Base-by-base conservation (phyloP, 371 early-diverging fungal genomes). In the Mucor ambiguus region DNA sequence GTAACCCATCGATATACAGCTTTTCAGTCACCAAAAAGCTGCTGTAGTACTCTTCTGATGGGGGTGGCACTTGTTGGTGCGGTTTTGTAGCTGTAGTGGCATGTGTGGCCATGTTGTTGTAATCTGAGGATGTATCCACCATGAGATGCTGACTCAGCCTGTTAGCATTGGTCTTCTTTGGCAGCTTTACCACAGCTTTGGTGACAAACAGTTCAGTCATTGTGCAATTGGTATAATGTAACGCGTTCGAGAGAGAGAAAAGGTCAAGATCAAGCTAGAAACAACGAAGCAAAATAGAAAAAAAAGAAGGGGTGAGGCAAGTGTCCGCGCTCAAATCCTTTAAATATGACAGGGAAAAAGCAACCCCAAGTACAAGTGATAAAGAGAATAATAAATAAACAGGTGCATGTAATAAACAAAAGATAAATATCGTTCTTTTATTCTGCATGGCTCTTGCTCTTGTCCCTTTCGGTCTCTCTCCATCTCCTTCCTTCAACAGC, bases 1-100 rank as follows among this genome's bases (percentile, higher is more conserved):
- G 66, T 24, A 76, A 56, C 18, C 61, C 55, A 44, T 77, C 73
- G 49, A 77, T 28, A 24, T 71, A 63, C 35, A 66, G 22, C 32
- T 48, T 62, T 11, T 71, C 71, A n/a, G 58, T 44, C 22, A 70
- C 70, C n/a, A 70, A 33, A 57, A 49, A 62, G 16, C 6, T 52
- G 16, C 26, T 28, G 16, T 52, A 28, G 28, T 56, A 43, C 37
- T 61, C n/a, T 61, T 41, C 46, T 14, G 18, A 52, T 0, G 28
- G 9, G 24, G 52, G 52, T 2, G 52, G 28, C 11, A 28, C 56
- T 56, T 37, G 32, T n/a, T 38, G 49, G 7, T 60, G 59, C 3
- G 60, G 43, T 41, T 29, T 60, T 49, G 41, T 14, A 11, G 52
- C 16, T 28, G 52, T 52, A 12, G 24, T 49, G 14, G 24, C 49